These are phyloP conservation scores for Aspergillus sparsus DNA, from an alignment of 495 filamentous ascomycete genomes.

Conservation along the genomic window DNA sequence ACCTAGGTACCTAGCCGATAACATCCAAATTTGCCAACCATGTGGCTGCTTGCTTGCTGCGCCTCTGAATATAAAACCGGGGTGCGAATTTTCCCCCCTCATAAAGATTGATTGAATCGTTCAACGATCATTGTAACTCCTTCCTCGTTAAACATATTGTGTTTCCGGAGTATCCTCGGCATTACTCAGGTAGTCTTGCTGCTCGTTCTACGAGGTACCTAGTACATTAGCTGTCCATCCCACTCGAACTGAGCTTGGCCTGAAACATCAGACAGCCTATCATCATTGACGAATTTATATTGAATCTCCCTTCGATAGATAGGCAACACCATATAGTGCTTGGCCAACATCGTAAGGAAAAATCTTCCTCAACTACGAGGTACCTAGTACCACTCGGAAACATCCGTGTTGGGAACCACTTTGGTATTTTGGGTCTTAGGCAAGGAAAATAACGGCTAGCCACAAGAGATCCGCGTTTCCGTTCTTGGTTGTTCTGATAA, in stretches of 20 bases:
- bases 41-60: background rate
- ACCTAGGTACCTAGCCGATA: too few species aligned
- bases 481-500: too few species aligned
- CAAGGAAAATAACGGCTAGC: too few species aligned
- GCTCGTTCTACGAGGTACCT: background rate
- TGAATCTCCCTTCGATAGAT: constrained; percentile 9
- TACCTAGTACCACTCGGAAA: too few species aligned
- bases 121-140: background rate
- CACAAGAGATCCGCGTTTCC: too few species aligned
- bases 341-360: background rate
- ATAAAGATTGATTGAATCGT: too few species aligned
- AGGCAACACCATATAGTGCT: background rate
- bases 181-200: background rate
- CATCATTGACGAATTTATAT: constrained; percentile 7
- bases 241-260: background rate
- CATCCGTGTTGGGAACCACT: too few species aligned
- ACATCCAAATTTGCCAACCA: too few species aligned
- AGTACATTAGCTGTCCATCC: background rate
- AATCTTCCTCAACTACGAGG: too few species aligned
- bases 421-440: too few species aligned
- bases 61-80: background rate
- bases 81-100: background rate
- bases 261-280: constrained; percentile 12
- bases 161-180: constrained; percentile 5
- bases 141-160: background rate